Evolutionary conservation across 2,329 filamentous ascomycete genomes (phyloP).

Genomic region (Trichophyton benhamiae): DNA sequence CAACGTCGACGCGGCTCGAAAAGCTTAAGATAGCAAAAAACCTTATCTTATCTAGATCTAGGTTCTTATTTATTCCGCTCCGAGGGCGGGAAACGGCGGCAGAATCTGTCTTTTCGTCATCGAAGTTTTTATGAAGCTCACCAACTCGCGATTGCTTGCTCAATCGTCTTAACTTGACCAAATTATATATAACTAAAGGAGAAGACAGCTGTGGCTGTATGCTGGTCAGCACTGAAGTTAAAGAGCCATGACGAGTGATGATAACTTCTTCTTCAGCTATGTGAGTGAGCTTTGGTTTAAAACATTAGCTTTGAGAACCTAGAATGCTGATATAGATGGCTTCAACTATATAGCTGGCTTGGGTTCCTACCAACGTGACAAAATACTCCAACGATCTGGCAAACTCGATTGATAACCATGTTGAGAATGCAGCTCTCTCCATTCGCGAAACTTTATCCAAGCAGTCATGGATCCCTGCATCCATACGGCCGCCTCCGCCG

Average conservation of each 20-base stretch:
- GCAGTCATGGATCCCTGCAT: slow-evolving; percentile 60
- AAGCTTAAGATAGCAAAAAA: not conserved
- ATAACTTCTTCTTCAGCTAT: slow-evolving; percentile 65
- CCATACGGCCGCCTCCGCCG: slow-evolving; percentile 48
- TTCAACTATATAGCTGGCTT: slow-evolving; percentile 36
- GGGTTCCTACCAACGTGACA: slow-evolving; percentile 53
- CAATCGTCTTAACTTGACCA: no score
- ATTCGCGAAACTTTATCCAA: slow-evolving; percentile 58
- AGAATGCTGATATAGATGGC: not conserved
- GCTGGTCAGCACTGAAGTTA: not conserved
- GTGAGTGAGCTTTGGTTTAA: slow-evolving; percentile 39
- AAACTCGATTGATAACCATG: slow-evolving; percentile 66
- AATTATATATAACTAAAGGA: not conserved
- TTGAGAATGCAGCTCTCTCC: slow-evolving; percentile 60
- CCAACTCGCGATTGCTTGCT: no score
- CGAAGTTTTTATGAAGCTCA: not conserved
- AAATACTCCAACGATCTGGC: slow-evolving; percentile 61
- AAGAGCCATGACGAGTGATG: slow-evolving; percentile 60
- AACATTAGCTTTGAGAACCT: not conserved
- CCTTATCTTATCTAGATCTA: slow-evolving; percentile 1
- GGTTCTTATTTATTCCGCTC: not conserved
- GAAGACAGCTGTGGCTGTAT: not conserved
- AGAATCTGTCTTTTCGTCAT: not conserved
- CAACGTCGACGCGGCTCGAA: not conserved
- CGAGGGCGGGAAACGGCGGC: not conserved